Evolutionary conservation across 2,329 filamentous ascomycete species (phyloP).

Genomic region (Talaromyces sp.): DNA sequence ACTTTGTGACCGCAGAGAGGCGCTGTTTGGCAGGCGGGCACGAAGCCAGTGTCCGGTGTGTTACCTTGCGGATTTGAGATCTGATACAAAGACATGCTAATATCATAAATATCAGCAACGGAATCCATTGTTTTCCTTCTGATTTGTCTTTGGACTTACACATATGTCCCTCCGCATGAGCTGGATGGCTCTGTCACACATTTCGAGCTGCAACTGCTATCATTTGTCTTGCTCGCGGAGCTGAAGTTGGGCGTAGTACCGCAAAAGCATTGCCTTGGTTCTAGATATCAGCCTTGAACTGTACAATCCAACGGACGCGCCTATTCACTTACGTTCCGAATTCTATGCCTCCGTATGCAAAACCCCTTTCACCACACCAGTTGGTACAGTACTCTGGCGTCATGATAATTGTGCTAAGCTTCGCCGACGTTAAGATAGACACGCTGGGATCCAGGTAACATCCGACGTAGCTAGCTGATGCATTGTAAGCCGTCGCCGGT

Average conservation of each 20-base stretch:
- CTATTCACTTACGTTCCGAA: neutral
- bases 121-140: neutral
- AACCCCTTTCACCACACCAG: neutral
- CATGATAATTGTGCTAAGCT: conserved; percentile 2
- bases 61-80: neutral
- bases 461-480: neutral
- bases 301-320: neutral
- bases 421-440: neutral
- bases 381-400: neutral
- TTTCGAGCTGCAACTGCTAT: neutral
- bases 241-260: neutral
- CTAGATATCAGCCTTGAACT: neutral
- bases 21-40: neutral
- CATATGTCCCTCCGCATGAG: conserved; percentile 1
- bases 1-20: conserved; percentile 1
- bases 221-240: neutral
- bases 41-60: neutral
- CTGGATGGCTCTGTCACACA: neutral
- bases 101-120: neutral
- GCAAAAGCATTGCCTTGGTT: conserved; percentile 9
- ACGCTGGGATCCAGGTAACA: neutral
- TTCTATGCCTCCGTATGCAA: neutral
- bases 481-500: neutral
- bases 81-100: conserved; percentile 4
- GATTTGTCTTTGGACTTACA: neutral